Conservation (phyloP, 1,139 yeast species). For the Hemisphaericaspora subhashii region DNA sequence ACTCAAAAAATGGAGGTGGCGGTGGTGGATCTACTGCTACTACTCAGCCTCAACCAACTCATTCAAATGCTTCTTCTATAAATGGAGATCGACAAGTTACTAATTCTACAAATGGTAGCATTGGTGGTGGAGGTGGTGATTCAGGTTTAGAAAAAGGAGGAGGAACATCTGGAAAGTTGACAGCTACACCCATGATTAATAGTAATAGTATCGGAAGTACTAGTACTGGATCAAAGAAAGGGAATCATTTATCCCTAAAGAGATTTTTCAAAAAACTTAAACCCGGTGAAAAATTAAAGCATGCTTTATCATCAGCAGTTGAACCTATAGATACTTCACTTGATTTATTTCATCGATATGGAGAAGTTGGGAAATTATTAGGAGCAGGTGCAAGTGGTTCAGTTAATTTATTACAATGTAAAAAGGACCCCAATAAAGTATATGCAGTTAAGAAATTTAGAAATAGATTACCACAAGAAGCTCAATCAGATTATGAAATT, state of each 20-base stretch:
- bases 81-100: background rate
- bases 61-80: constrained; percentile 3
- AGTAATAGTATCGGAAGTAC: constrained; percentile 13
- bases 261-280: constrained; percentile 42
- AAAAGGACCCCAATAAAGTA: constrained; percentile 43
- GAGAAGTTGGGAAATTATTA: constrained; percentile 53
- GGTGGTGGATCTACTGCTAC: background rate
- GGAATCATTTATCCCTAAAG: constrained; percentile 32
- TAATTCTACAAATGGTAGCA: too few species aligned
- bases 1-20: constrained; percentile 1
- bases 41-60: too few species aligned
- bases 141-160: background rate
- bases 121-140: background rate
- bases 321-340: constrained; percentile 19
- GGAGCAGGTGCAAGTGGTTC: constrained; percentile 84
- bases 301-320: too few species aligned
- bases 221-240: constrained; percentile 1
- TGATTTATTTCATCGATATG: constrained; percentile 49
- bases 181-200: constrained; percentile 7
- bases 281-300: constrained; percentile 20
- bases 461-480: constrained; percentile 50
- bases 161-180: background rate
- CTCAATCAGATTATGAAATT: constrained; percentile 54
- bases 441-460: constrained; percentile 74
- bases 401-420: constrained; percentile 56